Evolutionary conservation across 1,284 basidiomycete genomes (phyloP).

Genomic region (Papiliotrema fonsecae): DNA sequence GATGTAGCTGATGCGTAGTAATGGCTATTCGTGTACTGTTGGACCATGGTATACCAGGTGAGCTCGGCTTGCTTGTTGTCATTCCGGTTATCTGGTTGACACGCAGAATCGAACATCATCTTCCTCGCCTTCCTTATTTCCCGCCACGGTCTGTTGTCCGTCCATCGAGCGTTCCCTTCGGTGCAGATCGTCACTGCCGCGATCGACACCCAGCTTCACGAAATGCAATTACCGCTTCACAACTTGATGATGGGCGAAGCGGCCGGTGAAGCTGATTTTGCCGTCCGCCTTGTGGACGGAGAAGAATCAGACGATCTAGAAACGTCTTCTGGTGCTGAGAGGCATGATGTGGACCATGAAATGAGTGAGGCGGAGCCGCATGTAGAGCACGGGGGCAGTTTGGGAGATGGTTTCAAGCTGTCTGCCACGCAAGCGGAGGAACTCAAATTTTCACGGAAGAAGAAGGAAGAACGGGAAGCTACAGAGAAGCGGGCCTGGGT

Average conservation of each 20-base stretch:
- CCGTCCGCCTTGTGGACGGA: slow-evolving; percentile 21
- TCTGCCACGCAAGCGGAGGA: slow-evolving; percentile 16
- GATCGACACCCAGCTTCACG: slow-evolving; percentile 55
- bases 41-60: slow-evolving; percentile 77
- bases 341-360: slow-evolving; percentile 24
- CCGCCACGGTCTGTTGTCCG: slow-evolving; percentile 68
- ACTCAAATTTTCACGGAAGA: slow-evolving; percentile 22
- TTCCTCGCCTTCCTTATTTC: slow-evolving; percentile 87
- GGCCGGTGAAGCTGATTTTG: slow-evolving; percentile 41
- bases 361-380: slow-evolving; percentile 3
- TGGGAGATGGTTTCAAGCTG: slow-evolving; percentile 15
- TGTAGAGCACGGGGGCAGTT: no score
- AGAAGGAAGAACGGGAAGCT: slow-evolving; percentile 3
- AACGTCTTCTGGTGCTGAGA: slow-evolving; percentile 6
- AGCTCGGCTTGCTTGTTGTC: background rate
- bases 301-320: slow-evolving; percentile 14
- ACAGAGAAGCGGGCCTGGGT: slow-evolving; percentile 45
- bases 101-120: slow-evolving; percentile 69
- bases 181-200: slow-evolving; percentile 78
- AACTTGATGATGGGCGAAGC: slow-evolving; percentile 30
- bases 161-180: slow-evolving; percentile 73
- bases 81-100: background rate
- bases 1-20: slow-evolving; percentile 29
- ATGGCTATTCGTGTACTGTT: slow-evolving; percentile 95
- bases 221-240: slow-evolving; percentile 37